phyloP scores from a whole-genome alignment of 2,329 filamentous ascomycete species.

The Fusarium praegraminearum region DNA sequence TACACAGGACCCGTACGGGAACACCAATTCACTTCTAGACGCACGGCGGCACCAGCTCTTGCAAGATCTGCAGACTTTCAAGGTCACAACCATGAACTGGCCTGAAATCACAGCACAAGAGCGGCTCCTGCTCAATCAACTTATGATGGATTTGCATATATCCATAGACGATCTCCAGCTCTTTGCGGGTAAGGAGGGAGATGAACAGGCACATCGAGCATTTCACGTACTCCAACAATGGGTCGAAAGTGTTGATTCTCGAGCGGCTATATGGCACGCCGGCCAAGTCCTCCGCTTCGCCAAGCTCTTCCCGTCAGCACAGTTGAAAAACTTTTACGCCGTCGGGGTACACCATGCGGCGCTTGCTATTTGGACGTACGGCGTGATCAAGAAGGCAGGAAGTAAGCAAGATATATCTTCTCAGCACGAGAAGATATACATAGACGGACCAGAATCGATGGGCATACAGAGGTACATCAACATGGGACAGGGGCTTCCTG shows the following conservation, averaged over 20 bases:
- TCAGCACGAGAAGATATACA: slow-evolving; percentile 60
- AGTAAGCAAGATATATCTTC: slow-evolving; percentile 49
- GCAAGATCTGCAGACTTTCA: slow-evolving; percentile 65
- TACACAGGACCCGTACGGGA: slow-evolving; percentile 54
- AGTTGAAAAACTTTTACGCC: slow-evolving; percentile 74
- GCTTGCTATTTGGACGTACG: slow-evolving; percentile 77
- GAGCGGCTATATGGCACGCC: slow-evolving; percentile 74
- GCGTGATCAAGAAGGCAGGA: slow-evolving; percentile 65
- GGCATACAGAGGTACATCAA: slow-evolving; percentile 68
- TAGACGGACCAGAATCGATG: slow-evolving; percentile 68
- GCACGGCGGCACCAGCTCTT: slow-evolving; percentile 73
- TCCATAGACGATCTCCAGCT: slow-evolving; percentile 74
- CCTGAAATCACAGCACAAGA: slow-evolving; percentile 60
- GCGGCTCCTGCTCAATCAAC: slow-evolving; percentile 63
- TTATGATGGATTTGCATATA: slow-evolving; percentile 73
- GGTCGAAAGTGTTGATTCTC: slow-evolving; percentile 65
- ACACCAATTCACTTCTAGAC: slow-evolving; percentile 60
- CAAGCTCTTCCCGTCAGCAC: slow-evolving; percentile 63
- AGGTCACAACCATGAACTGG: slow-evolving; percentile 58
- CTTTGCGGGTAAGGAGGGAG: slow-evolving; percentile 75
- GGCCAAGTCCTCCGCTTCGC: slow-evolving; percentile 74
- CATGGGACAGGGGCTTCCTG: slow-evolving; percentile 66
- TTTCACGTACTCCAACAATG: slow-evolving; percentile 71
- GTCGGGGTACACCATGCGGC: slow-evolving; percentile 77
- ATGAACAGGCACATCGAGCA: slow-evolving; percentile 71